Evolutionary conservation across 176 grass and related monocot genomes (phyloP).

Genomic region (Carex kokanica): DNA sequence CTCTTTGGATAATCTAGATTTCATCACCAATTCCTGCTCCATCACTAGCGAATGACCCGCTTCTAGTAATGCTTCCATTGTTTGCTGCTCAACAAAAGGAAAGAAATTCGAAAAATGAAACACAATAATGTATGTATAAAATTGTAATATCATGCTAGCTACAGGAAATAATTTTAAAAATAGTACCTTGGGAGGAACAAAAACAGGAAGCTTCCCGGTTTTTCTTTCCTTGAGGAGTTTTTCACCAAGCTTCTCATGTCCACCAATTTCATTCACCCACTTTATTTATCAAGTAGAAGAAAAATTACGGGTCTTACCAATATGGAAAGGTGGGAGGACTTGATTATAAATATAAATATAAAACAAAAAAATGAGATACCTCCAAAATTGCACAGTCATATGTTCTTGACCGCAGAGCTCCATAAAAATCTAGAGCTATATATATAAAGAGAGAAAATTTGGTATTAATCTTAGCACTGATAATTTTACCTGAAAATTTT

Average conservation of each 20-base stretch:
- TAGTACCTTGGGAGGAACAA: conserved; percentile 78
- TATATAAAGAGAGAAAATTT: conserved; percentile 9
- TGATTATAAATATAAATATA: neutral
- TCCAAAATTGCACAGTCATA: conserved; percentile 80
- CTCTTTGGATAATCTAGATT: conserved; percentile 76
- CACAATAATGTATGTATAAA: too few relatives aligned
- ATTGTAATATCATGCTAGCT: too few relatives aligned
- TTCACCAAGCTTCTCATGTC: conserved; percentile 62
- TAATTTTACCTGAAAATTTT: neutral
- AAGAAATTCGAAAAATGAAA: neutral
- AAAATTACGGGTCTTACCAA: conserved; percentile 3
- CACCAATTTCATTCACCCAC: conserved; percentile 87
- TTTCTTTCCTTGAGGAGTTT: conserved; percentile 74
- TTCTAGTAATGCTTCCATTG: conserved; percentile 63
- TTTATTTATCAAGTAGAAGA: conserved; percentile 31
- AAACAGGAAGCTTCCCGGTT: conserved; percentile 70
- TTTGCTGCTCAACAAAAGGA: conserved; percentile 40
- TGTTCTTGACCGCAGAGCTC: conserved; percentile 83
- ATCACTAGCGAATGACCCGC: neutral
- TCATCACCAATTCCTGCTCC: conserved; percentile 77
- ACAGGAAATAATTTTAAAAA: too few relatives aligned
- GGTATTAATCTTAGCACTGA: neutral
- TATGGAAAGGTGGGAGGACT: neutral
- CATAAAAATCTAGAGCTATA: conserved; percentile 96
- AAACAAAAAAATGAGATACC: conserved; percentile 36